These are phyloP conservation scores for Myriosclerotinia scirpicola DNA, from an alignment of 2,329 filamentous ascomycete species.

Conservation along the genomic window DNA sequence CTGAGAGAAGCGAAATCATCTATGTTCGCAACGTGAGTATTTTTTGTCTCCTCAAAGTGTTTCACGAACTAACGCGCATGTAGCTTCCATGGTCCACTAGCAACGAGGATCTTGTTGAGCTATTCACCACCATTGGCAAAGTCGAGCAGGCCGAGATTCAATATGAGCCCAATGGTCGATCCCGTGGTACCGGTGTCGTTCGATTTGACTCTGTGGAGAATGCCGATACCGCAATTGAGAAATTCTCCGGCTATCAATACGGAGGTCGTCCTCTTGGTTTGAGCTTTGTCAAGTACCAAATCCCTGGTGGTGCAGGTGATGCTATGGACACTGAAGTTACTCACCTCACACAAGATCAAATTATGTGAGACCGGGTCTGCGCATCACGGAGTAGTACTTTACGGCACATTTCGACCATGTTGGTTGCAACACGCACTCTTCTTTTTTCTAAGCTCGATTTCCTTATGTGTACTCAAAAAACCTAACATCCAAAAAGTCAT, in stretches of 20 bases:
- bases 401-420: conserved; percentile 12
- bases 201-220: conserved; percentile 82
- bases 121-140: conserved; percentile 97
- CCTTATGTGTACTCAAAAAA: conserved; percentile 23
- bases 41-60: background rate
- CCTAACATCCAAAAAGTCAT: conserved; percentile 7
- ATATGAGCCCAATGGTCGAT: conserved; percentile 94
- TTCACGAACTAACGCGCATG: conserved; percentile 27
- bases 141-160: conserved; percentile 99
- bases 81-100: conserved; percentile 98
- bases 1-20: conserved; percentile 79
- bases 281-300: conserved; percentile 91
- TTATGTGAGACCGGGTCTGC: conserved; percentile 65
- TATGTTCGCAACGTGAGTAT: conserved; percentile 92
- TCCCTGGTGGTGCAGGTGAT: conserved; percentile 53
- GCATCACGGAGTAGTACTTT: background rate
- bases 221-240: conserved; percentile 90
- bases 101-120: conserved; percentile 93
- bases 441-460: conserved; percentile 17
- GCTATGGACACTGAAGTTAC: conserved; percentile 81
- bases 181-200: conserved; percentile 93
- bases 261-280: conserved; percentile 91
- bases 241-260: conserved; percentile 98
- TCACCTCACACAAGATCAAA: conserved; percentile 93
- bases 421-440: conserved; percentile 21